Percentiles rank a stretch among this genome's conserved stretches.
Conservation (phyloP, 768 basidiomycete genomes). For the Suillus decipiens region DNA sequence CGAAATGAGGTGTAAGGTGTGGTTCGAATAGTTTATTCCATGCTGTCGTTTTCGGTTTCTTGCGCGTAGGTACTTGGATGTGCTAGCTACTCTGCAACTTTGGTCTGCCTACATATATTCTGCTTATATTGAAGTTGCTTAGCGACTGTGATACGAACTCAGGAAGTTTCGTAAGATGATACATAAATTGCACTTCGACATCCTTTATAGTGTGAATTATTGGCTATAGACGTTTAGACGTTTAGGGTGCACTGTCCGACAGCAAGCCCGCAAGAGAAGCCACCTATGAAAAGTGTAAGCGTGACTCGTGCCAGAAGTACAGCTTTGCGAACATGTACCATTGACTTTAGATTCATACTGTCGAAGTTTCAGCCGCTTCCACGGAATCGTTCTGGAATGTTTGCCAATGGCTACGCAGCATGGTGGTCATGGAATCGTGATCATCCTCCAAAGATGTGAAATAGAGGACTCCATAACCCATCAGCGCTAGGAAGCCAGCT, state of each 20-base stretch:
- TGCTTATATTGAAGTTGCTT: background rate
- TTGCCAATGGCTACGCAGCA: background rate
- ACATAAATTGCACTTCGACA: background rate
- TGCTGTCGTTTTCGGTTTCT: background rate
- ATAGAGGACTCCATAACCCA: background rate
- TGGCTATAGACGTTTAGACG: background rate
- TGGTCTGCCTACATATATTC: background rate
- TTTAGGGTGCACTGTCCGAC: background rate
- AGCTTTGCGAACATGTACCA: background rate
- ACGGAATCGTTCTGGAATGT: background rate
- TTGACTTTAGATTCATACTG: background rate
- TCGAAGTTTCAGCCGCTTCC: background rate
- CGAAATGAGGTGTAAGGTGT: conserved; percentile 65
- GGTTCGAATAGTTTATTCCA: conserved; percentile 5
- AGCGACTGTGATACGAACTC: background rate
- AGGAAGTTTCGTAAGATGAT: background rate
- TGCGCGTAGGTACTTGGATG: background rate
- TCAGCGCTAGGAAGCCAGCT: background rate
- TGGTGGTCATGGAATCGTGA: background rate
- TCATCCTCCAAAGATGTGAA: background rate
- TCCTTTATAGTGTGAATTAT: background rate
- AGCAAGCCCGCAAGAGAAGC: background rate
- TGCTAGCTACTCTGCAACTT: background rate
- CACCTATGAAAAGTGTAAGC: background rate
- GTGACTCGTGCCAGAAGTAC: background rate